Conservation (phyloP, 306 rosid species). For the Castanea crenata region DNA sequence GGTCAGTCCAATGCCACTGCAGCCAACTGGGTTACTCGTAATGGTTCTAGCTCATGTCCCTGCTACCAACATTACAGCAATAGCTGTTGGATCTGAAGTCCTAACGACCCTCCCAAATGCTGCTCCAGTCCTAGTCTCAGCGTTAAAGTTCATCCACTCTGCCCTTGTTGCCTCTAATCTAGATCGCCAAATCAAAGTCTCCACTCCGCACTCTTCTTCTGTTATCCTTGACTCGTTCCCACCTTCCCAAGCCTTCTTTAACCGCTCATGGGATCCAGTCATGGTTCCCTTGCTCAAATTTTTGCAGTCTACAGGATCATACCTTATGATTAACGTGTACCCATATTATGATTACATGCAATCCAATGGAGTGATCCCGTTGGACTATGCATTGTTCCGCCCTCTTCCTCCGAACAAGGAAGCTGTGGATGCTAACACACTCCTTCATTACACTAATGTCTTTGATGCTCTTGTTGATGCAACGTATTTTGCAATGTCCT, state of each 20-base stretch:
- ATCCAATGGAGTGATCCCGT: conserved; percentile 78
- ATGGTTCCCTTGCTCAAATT: conserved; percentile 78
- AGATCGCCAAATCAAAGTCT: conserved; percentile 77
- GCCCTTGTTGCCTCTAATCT: conserved; percentile 89
- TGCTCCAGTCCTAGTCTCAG: conserved; percentile 84
- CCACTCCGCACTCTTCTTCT: conserved; percentile 81
- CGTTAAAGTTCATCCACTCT: conserved; percentile 78
- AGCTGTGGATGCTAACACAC: conserved; percentile 90
- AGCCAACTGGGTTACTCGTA: conserved; percentile 88
- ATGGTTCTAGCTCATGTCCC: conserved; percentile 89
- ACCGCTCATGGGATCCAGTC: conserved; percentile 88
- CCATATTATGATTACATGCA: conserved; percentile 89
- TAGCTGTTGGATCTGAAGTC: conserved; percentile 90
- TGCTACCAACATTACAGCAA: conserved; percentile 82
- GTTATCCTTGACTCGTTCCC: conserved; percentile 90
- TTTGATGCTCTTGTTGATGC: conserved; percentile 94
- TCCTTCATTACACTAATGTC: conserved; percentile 89
- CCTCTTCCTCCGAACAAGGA: conserved; percentile 93
- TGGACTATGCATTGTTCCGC: conserved; percentile 92
- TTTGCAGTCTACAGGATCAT: conserved; percentile 78
- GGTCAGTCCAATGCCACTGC: conserved; percentile 97
- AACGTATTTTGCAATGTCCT: conserved; percentile 86
- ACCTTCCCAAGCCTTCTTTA: conserved; percentile 96
- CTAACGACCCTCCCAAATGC: conserved; percentile 80
- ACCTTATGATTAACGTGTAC: conserved; percentile 86